A percentile compares a stretch with the other conserved stretches of the same genome.
Conservation (phyloP, 192 early-diverging fungal genomes). For the Rhizophagus prolifer region DNA sequence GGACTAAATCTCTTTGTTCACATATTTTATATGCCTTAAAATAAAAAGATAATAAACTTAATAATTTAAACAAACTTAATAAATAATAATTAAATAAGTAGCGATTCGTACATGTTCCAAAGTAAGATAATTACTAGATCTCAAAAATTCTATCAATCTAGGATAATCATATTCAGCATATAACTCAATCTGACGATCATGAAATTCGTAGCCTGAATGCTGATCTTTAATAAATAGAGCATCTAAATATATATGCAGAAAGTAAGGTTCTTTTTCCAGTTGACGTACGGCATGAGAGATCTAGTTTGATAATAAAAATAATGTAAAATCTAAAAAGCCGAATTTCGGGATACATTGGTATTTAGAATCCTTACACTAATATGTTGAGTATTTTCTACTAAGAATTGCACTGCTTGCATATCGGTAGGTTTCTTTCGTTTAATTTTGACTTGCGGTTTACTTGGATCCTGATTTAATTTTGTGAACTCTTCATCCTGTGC, state of each 20-base stretch:
- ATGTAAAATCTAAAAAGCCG: background rate
- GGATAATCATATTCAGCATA: constrained; percentile 86
- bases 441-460: background rate
- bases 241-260: constrained; percentile 89
- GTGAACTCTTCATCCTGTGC: constrained; percentile 24
- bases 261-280: constrained; percentile 56
- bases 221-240: constrained; percentile 75
- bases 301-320: constrained; percentile 34
- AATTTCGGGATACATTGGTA: too few relatives aligned
- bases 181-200: constrained; percentile 80
- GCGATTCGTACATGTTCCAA: constrained; percentile 61
- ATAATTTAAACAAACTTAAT: background rate
- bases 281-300: constrained; percentile 68
- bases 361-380: constrained; percentile 59
- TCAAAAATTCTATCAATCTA: constrained; percentile 81
- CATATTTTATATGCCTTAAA: constrained; percentile 75
- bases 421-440: constrained; percentile 36
- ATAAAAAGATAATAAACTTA: background rate
- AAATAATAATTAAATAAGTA: background rate
- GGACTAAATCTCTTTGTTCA: constrained; percentile 83
- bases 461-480: constrained; percentile 11
- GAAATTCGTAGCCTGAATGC: constrained; percentile 70
- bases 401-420: constrained; percentile 71
- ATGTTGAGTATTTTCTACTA: constrained; percentile 82
- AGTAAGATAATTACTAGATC: constrained; percentile 73